phyloP scores from a whole-genome alignment of 2,329 filamentous ascomycete species.

The Hymenoscyphus fructigenus region DNA sequence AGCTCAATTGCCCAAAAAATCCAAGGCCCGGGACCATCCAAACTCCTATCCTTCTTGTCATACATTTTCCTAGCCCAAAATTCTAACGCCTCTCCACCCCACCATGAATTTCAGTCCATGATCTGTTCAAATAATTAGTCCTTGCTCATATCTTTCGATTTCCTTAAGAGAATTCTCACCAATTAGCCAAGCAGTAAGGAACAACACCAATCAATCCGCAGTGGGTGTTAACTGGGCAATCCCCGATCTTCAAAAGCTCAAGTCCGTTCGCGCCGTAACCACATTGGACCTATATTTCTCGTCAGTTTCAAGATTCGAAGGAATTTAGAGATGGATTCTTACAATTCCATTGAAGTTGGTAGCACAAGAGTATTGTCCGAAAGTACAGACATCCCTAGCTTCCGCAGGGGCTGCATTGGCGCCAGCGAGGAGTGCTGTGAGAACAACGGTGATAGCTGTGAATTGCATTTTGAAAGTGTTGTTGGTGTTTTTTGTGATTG shows the following conservation, averaged over 20 bases:
- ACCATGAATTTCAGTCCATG: background rate
- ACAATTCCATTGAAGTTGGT: background rate
- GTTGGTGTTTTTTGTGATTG: background rate
- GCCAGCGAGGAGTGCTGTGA: background rate
- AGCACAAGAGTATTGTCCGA: background rate
- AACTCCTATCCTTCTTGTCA: too few relatives aligned
- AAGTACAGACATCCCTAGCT: background rate
- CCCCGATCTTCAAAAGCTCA: background rate
- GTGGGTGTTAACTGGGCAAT: background rate
- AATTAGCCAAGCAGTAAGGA: slow-evolving; percentile 6
- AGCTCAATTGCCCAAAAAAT: too few relatives aligned
- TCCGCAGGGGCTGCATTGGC: background rate
- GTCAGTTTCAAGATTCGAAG: background rate
- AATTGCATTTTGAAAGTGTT: background rate
- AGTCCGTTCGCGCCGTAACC: background rate
- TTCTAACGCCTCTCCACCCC: background rate
- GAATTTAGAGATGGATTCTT: background rate
- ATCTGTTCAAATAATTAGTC: background rate
- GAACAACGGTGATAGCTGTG: background rate
- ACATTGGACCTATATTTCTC: background rate
- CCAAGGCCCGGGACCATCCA: too few relatives aligned
- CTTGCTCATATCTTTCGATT: background rate
- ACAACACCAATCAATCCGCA: slow-evolving; percentile 2
- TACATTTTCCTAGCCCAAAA: background rate
- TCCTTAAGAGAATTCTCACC: background rate